Base-by-base conservation (phyloP, 2,329 filamentous ascomycete species). In the Sporothrix brunneoviolacea region DNA sequence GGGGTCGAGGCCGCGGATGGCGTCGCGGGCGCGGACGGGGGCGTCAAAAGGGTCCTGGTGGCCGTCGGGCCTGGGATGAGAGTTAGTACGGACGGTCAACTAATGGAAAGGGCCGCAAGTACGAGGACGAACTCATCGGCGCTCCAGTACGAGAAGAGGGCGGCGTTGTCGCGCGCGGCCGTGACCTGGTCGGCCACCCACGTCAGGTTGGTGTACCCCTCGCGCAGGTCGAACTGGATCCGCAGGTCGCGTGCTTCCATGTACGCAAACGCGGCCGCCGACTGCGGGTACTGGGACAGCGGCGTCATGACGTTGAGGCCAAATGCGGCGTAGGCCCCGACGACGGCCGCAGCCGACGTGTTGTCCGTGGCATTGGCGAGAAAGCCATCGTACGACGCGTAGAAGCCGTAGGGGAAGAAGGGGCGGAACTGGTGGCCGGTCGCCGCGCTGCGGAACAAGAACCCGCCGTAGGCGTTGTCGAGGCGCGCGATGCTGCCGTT, bases 11-110 rank as follows among this genome's bases (percentile, higher is more conserved):
- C 60, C 53, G 51, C 68, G 69, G 59, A 82, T 71, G 6, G 69
- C 59, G 30, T 68, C 59, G 58, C 75, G 71, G 0, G 72, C 67
- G 18, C 64, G 55, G 2, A 55, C 52, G 0, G 77, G 70, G 0
- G 69, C 68, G 52, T 74, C 67, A 50, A 82, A 70, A 6, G 77
- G 72, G 57, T 81, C 71, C 50, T 76, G 70, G 62, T 70, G 70
- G 18, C 79, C 79, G 59, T 82, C 79, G 5, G 77, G 75, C n/a
- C n/a, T n/a, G n/a, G n/a, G n/a, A n/a, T n/a, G n/a, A n/a, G n/a
- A n/a, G n/a, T n/a, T n/a, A n/a, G n/a, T n/a, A n/a, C n/a, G n/a
- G n/a, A n/a, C n/a, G n/a, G n/a, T n/a, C n/a, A n/a, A n/a, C n/a
- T n/a, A n/a, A n/a, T n/a, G n/a, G n/a, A n/a, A n/a, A n/a, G n/a